Conservation (phyloP, 2,329 filamentous ascomycete genomes). For the Botrytis aclada region DNA sequence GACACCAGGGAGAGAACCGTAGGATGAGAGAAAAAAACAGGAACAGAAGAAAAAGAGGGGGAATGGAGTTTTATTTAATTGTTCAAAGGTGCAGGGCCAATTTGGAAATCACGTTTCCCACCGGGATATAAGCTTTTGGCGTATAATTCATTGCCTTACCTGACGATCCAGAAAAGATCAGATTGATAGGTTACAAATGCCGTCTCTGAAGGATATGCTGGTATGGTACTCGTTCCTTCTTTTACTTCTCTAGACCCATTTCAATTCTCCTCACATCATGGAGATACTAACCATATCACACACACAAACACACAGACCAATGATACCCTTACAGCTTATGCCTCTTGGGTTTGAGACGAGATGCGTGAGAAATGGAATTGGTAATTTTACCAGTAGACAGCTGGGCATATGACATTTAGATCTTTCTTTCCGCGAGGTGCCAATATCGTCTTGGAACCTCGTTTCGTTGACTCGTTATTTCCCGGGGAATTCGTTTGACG, state of each 20-base stretch:
- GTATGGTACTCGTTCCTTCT: constrained; percentile 6
- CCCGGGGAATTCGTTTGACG: background rate
- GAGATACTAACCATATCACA: background rate
- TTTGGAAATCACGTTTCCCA: constrained; percentile 16
- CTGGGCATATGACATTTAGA: background rate
- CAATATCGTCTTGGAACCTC: background rate
- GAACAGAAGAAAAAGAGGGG: constrained; percentile 17
- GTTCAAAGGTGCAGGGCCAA: constrained; percentile 16
- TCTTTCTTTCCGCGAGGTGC: background rate
- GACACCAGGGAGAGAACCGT: background rate
- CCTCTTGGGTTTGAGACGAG: background rate
- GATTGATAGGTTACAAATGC: constrained; percentile 15
- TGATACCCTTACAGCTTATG: background rate
- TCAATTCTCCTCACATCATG: constrained; percentile 15
- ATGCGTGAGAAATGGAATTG: background rate
- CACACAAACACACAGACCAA: constrained; percentile 14
- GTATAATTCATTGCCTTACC: constrained; percentile 8
- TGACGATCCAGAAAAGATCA: constrained; percentile 17
- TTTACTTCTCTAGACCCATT: constrained; percentile 17
- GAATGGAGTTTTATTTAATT: constrained; percentile 27
- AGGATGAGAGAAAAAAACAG: constrained; percentile 15
- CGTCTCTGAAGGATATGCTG: constrained; percentile 2
- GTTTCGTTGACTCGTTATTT: background rate
- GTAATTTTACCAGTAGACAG: background rate
- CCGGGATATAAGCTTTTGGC: constrained; percentile 16